These are phyloP conservation scores for Psidium guajava DNA, from an alignment of 345 rosid species.

Conservation along the genomic window DNA sequence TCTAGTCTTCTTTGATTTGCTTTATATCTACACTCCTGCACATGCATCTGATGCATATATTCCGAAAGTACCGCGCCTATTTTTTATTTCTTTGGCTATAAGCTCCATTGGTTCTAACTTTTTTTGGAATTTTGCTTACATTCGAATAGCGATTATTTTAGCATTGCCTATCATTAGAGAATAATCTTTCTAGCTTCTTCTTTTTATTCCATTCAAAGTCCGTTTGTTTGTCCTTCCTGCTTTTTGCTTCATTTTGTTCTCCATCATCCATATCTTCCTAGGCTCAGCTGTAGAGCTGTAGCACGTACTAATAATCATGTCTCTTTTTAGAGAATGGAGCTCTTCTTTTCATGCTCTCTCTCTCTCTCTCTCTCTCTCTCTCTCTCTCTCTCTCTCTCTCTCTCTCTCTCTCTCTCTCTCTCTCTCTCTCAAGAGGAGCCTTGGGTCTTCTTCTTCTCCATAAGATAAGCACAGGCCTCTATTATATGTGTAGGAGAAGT, in stretches of 20 bases:
- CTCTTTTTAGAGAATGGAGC: not conserved
- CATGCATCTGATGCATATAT: not conserved
- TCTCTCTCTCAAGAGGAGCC: not conserved
- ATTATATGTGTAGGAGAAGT: not conserved
- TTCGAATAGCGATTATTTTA: not conserved
- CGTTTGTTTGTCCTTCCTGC: not conserved
- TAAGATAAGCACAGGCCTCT: not conserved
- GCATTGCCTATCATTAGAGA: not conserved
- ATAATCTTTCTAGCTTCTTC: not conserved
- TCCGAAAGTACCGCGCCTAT: not conserved
- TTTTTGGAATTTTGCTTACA: not conserved
- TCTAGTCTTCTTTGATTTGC: not conserved
- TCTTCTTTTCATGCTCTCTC: not conserved
- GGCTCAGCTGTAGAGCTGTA: not conserved
- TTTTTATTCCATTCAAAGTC: not conserved
- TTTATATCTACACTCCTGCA: not conserved
- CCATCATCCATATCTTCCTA: not conserved
- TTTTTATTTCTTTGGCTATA: not conserved
- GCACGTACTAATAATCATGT: not conserved
- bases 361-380: not conserved
- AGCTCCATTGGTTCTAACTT: not conserved
- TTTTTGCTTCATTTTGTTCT: not conserved
- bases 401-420: not conserved
- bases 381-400: not conserved
- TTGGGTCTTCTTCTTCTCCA: not conserved